Evolutionary conservation across 371 early-diverging fungal genomes (phyloP).

Genomic region (Quaeritorhiza haematococci): DNA sequence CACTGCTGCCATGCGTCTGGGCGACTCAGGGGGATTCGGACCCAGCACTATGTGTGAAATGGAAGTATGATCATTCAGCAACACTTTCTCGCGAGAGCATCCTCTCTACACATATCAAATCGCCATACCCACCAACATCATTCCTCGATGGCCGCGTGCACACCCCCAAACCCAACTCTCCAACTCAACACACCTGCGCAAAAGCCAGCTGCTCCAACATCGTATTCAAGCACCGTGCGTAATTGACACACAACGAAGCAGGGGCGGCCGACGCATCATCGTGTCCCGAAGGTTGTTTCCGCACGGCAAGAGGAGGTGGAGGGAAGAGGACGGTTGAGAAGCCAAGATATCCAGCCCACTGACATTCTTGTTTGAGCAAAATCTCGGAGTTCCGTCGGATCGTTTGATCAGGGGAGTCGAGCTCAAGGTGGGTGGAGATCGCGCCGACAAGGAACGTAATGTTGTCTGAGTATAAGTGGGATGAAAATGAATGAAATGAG

Average conservation of each 20-base stretch:
- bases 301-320: no score
- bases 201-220: constrained; percentile 15
- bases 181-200: no score
- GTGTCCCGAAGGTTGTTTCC: no score
- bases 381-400: constrained; percentile 57
- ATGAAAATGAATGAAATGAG: not conserved
- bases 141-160: no score
- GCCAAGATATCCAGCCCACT: constrained; percentile 71
- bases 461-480: not conserved
- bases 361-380: constrained; percentile 61
- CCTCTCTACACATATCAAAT: no score
- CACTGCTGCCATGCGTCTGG: constrained; percentile 53
- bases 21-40: constrained; percentile 2
- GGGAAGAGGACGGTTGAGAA: constrained; percentile 55
- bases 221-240: constrained; percentile 26
- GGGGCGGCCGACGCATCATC: constrained; percentile 19
- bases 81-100: not conserved
- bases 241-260: constrained; percentile 48
- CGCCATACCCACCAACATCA: no score
- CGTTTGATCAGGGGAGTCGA: constrained; percentile 50
- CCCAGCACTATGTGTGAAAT: no score
- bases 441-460: constrained; percentile 43
- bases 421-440: constrained; percentile 55
- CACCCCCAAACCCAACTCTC: no score
- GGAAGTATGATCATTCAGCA: not conserved